A percentile compares a stretch with the other conserved stretches of the same genome.
Conservation (phyloP, 306 rosid species). For the Cicer bijugum region DNA sequence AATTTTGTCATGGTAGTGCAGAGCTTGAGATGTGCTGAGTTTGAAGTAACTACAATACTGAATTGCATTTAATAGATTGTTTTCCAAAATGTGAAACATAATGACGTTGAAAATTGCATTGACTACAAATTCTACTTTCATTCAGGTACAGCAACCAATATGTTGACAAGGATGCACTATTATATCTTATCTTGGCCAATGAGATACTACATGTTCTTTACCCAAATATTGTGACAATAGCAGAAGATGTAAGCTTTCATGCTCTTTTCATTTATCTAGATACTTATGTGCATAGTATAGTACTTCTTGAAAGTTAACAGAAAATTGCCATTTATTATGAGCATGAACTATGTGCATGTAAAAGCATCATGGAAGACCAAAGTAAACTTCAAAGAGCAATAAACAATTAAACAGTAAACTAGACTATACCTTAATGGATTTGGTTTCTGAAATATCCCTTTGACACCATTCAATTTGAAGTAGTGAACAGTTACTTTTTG, state of each 20-base stretch:
- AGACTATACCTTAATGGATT: too few relatives aligned
- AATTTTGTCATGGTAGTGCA: not conserved
- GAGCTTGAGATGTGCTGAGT: conserved; percentile 6
- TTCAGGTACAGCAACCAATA: conserved; percentile 94
- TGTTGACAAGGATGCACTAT: conserved; percentile 83
- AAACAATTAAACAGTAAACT: too few relatives aligned
- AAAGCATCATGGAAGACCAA: too few relatives aligned
- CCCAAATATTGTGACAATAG: conserved; percentile 89
- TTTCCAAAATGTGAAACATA: conserved; percentile 4
- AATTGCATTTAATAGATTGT: conserved; percentile 31
- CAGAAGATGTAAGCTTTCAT: conserved; percentile 76
- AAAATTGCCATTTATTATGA: conserved; percentile 35
- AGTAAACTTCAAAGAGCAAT: too few relatives aligned
- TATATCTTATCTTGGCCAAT: conserved; percentile 88
- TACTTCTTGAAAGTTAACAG: conserved; percentile 8
- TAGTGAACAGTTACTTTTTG: not conserved
- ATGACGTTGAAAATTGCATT: conserved; percentile 30
- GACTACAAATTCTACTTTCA: conserved; percentile 40
- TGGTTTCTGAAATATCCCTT: too few relatives aligned
- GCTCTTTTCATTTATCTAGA: conserved; percentile 32
- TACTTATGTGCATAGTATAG: not conserved
- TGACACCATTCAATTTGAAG: too few relatives aligned
- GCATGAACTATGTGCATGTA: too few relatives aligned
- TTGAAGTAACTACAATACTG: conserved; percentile 19
- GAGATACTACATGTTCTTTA: conserved; percentile 77